Percentiles rank a stretch among this genome's conserved stretches.
phyloP scores from a whole-genome alignment of 179 eudicot species.

The Vitellaria paradoxa region DNA sequence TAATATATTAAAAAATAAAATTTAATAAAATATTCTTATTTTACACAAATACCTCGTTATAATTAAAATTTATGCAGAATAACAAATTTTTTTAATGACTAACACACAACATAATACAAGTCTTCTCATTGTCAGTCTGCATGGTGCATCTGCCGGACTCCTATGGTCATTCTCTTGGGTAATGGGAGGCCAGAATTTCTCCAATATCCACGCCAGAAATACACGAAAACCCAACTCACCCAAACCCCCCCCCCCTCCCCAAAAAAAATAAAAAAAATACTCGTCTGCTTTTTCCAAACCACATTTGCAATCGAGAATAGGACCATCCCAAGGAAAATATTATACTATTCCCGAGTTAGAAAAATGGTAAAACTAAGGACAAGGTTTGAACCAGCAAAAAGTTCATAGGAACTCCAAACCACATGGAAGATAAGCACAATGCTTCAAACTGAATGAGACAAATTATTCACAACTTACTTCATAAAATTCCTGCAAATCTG shows the following conservation, averaged over 20 bases:
- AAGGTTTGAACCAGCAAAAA: conserved; percentile 5
- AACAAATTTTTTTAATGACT: too few relatives aligned
- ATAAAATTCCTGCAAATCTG: background rate
- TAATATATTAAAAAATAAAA: too few relatives aligned
- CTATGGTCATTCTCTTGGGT: too few relatives aligned
- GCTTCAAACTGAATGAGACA: conserved; percentile 14
- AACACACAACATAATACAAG: background rate
- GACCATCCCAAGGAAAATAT: background rate
- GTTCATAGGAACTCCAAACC: background rate
- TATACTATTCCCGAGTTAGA: background rate
- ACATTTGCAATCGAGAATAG: background rate
- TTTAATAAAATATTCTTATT: too few relatives aligned
- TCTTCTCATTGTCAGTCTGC: background rate
- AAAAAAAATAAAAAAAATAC: too few relatives aligned
- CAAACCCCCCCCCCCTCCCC: too few relatives aligned
- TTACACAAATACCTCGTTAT: too few relatives aligned
- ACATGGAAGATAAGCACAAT: background rate
- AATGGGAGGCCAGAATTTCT: background rate
- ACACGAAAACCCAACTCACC: background rate
- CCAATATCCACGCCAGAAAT: background rate
- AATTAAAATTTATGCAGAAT: too few relatives aligned
- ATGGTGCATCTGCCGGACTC: background rate
- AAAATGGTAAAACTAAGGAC: background rate
- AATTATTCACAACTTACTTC: background rate
- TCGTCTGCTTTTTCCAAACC: background rate